Conservation (phyloP, 805 yeast species). For the Candida bentonensis region DNA sequence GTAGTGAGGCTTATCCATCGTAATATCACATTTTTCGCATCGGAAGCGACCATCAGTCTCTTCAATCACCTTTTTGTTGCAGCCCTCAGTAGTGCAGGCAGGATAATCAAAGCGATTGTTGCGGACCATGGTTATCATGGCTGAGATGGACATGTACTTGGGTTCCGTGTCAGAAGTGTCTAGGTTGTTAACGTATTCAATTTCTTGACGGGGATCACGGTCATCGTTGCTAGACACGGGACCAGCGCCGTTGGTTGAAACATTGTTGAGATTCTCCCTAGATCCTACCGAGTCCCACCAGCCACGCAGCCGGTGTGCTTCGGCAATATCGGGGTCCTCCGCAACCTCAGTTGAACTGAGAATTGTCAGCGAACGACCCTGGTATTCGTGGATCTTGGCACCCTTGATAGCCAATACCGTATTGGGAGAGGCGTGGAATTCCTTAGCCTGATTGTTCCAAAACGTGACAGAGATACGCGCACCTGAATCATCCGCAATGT, state of each 20-base stretch:
- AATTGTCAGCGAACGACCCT: constrained; percentile 71
- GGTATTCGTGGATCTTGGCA: constrained; percentile 75
- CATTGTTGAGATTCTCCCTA: constrained; percentile 42
- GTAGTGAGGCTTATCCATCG: constrained; percentile 54
- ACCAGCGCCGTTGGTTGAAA: constrained; percentile 35
- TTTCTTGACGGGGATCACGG: constrained; percentile 47
- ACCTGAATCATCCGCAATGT: constrained; percentile 73
- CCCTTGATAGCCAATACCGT: constrained; percentile 88
- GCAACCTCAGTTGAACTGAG: constrained; percentile 64
- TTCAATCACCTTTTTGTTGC: constrained; percentile 75
- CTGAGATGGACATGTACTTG: constrained; percentile 66
- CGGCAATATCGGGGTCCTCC: constrained; percentile 78
- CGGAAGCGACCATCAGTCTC: constrained; percentile 69
- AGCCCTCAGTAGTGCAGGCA: constrained; percentile 64
- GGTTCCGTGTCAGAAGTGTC: constrained; percentile 60
- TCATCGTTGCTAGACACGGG: constrained; percentile 22
- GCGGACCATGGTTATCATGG: constrained; percentile 55
- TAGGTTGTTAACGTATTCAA: constrained; percentile 50
- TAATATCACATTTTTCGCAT: constrained; percentile 80
- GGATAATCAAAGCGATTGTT: constrained; percentile 78
- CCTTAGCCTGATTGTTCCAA: constrained; percentile 82
- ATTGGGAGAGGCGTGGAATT: constrained; percentile 43
- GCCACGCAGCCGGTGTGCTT: constrained; percentile 78
- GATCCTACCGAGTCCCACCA: constrained; percentile 85
- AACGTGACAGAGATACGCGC: constrained; percentile 65